Percentiles rank a stretch among this genome's conserved stretches.
Conservation (phyloP, 306 rosid genomes). For the Astragalus glycyphyllos region DNA sequence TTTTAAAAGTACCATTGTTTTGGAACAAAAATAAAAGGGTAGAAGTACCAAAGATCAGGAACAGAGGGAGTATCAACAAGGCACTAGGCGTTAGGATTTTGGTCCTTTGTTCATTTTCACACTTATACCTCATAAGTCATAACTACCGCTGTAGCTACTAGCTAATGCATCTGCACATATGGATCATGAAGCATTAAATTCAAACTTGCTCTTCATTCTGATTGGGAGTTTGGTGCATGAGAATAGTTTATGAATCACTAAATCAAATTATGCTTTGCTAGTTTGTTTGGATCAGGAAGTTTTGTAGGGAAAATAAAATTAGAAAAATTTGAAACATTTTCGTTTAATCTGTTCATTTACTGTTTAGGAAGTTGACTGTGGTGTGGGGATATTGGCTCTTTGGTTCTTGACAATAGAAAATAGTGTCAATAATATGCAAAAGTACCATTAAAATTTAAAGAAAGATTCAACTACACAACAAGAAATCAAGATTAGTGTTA, state of each 20-base stretch:
- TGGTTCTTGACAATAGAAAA: slow-evolving; percentile 15
- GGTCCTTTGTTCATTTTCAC: neutral
- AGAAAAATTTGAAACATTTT: neutral
- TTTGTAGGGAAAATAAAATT: slow-evolving; percentile 28
- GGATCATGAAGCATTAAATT: slow-evolving; percentile 27
- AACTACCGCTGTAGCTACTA: neutral
- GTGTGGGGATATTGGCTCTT: slow-evolving; percentile 6
- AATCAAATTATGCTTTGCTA: neutral
- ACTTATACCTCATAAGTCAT: slow-evolving; percentile 14
- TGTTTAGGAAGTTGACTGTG: slow-evolving; percentile 11
- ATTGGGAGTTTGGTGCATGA: slow-evolving; percentile 13
- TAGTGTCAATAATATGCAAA: slow-evolving; percentile 3
- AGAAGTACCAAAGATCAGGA: too few species aligned
- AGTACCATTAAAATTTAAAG: neutral
- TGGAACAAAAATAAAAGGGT: too few species aligned
- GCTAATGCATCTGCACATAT: slow-evolving; percentile 1
- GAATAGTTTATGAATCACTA: slow-evolving; percentile 26
- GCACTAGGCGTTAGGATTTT: slow-evolving; percentile 17
- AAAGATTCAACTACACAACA: neutral
- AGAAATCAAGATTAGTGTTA: neutral
- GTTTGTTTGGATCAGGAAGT: slow-evolving; percentile 21
- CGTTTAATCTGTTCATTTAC: slow-evolving; percentile 10
- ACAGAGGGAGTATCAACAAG: slow-evolving; percentile 35
- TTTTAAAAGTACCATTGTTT: too few species aligned
- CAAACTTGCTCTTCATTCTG: slow-evolving; percentile 17